Evolutionary conservation across 768 basidiomycete species (phyloP).

Genomic region (Collybia sp.): DNA sequence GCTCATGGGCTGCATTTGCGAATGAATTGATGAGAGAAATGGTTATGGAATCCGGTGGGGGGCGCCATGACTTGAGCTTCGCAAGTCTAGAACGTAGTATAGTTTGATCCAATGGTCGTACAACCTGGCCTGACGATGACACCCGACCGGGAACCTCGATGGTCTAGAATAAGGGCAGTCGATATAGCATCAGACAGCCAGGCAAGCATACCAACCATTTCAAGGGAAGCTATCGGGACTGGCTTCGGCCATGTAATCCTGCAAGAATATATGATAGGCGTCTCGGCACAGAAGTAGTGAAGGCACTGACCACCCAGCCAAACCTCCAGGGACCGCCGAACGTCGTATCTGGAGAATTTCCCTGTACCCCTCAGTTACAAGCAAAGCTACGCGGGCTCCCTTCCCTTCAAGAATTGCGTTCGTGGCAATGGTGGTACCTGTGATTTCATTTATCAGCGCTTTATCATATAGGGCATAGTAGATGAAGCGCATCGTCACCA

Average conservation of each 20-base stretch:
- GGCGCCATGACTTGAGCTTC: constrained; percentile 10
- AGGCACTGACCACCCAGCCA: constrained; percentile 16
- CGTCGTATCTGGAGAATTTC: constrained; percentile 13
- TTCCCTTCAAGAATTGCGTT: constrained; percentile 25
- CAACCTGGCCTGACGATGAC: constrained; percentile 17
- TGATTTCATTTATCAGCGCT: too few species aligned
- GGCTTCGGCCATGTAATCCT: constrained; percentile 24
- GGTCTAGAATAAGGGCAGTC: constrained; percentile 9
- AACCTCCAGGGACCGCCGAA: constrained; percentile 15
- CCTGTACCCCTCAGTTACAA: constrained; percentile 23
- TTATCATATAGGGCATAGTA: neutral
- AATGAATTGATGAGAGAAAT: constrained; percentile 23
- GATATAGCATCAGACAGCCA: neutral
- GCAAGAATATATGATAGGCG: constrained; percentile 4
- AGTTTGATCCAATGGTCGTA: constrained; percentile 17
- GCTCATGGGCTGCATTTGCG: constrained; percentile 18
- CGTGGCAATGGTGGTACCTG: constrained; percentile 21
- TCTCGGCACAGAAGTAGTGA: constrained; percentile 2
- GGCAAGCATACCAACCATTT: constrained; percentile 15
- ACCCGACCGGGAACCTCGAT: constrained; percentile 23
- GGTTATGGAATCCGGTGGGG: constrained; percentile 16
- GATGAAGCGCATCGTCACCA: constrained; percentile 3
- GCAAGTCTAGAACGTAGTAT: constrained; percentile 13
- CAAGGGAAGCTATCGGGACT: constrained; percentile 21
- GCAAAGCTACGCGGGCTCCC: constrained; percentile 19